Evolutionary conservation across 2,329 filamentous ascomycete genomes (phyloP).

Genomic region (Rhinocladiella mackenziei): DNA sequence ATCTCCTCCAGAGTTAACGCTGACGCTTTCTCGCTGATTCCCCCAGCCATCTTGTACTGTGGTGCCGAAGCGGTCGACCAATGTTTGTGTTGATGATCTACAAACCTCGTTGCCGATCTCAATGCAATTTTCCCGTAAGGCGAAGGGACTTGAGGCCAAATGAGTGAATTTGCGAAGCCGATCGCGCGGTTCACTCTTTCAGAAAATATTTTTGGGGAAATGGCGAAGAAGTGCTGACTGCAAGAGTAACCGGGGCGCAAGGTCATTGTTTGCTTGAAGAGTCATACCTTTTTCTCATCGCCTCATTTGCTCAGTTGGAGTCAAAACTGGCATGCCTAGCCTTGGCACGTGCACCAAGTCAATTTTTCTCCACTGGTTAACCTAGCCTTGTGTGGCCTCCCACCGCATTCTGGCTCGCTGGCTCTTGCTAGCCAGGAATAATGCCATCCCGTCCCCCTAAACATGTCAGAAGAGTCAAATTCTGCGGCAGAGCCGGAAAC

Average conservation of each 20-base stretch:
- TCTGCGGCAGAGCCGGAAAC: neutral
- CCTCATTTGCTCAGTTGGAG: conserved; percentile 11
- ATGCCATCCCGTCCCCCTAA: neutral
- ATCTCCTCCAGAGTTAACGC: conserved; percentile 36
- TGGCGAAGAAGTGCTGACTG: too few species aligned
- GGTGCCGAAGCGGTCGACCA: conserved; percentile 3
- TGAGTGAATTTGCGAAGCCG: neutral
- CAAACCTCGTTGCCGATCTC: neutral
- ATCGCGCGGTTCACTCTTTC: neutral
- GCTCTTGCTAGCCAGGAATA: too few species aligned
- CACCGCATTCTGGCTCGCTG: too few species aligned
- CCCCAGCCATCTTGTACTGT: conserved; percentile 15
- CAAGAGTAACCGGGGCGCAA: conserved; percentile 1
- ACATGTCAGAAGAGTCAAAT: conserved; percentile 8
- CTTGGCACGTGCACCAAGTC: conserved; percentile 19
- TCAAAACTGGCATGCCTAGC: too few species aligned
- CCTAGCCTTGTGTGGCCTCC: too few species aligned
- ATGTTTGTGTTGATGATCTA: neutral
- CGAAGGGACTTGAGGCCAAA: neutral
- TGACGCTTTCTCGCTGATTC: conserved; percentile 12
- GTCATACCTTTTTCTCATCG: conserved; percentile 3
- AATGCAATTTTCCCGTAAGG: neutral
- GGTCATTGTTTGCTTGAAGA: conserved; percentile 17
- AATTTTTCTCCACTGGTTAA: conserved; percentile 7
- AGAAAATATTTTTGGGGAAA: too few species aligned